Evolutionary conservation across 2,329 filamentous ascomycete species (phyloP), one percentile per base, ranked within the genome.

Genomic region (Hypoxylon sp.): DNA sequence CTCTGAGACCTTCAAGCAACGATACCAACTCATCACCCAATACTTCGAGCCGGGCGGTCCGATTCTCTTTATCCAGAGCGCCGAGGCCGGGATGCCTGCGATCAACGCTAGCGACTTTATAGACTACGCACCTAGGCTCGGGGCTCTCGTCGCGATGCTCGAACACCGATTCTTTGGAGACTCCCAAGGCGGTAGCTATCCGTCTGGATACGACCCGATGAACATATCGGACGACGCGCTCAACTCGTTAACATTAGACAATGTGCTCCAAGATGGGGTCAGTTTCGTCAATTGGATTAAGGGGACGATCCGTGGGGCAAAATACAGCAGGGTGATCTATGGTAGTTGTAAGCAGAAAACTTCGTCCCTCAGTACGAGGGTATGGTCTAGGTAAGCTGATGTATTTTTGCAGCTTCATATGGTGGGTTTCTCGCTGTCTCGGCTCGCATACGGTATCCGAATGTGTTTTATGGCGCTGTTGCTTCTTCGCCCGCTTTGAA

Each of bases 91-190:
- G 10, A 73, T 73, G 69, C 40, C 59, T 35, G 6, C 14, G 13
- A 68, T 73, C 20, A 66, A 67, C 50, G 40, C 48, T 10, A 64
- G 59, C 57, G 67, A 70, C 51, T 72, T 72, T 22, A 48, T 69
- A 17, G 71, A 73, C 49, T 73, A 73, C 40, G 71, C 71, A 14
- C 60, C 66, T 13, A 60, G 66, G 17, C 65, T 73, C 3, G 59
- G 62, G 20, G 71, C 64, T 13, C 61, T 70, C 33, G 71, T 73
- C 11, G 71, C 62, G n/a, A 64, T 70, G 25, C 69, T 73, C 35
- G 71, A 73, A 42, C 71, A 73, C 33, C 64, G 69, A 17, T 73
- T 63, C 61, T 73, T 73, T n/a, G 67, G 67, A 42, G 66, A 66
- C 40, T 22, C 42, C 1, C 35, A n/a, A 7, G 55, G 59, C 35